Evolutionary conservation across 2,329 filamentous ascomycete species (phyloP), one percentile per base, ranked within the genome.

Genomic region (Nigrospora sphaerica): DNA sequence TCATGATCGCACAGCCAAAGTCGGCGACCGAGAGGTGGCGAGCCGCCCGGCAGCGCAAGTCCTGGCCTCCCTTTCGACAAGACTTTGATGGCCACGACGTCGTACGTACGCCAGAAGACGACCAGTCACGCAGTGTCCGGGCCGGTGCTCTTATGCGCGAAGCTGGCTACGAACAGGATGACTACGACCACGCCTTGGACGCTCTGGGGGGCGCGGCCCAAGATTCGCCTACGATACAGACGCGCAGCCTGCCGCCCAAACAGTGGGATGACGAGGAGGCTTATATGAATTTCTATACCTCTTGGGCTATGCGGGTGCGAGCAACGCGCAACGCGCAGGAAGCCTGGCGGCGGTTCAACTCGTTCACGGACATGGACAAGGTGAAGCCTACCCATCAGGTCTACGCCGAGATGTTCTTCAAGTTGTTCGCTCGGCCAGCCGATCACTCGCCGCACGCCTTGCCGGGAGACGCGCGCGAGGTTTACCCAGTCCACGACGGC

Each of bases 241-340:
- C 71, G 6, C 66, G 73, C 37, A 65, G 64, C 31, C 53, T 71
- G 16, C 48, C 60, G 4, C 66, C 64, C 2, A 61, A 49, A 12
- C 53, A 60, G 17, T 65, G 58, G 62, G 56, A 48, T 3, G 62
- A 54, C 4, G 35, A 51, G 0, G 47, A 51, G 4, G 50, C 62
- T n/a, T 55, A 48, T 16, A 44, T 54, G 54, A 75, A 62, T 56
- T 61, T 65, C 12, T 67, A 59, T 42, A 55, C 56, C 5, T 51
- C 49, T 6, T 85, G 81, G 80, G 76, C 76, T 33, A 74, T 75
- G 48, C 73, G 70, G 28, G 71, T 85, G 36, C 70, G 68, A 50
- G 73, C 80, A 0, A 84, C 81, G 6, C 71, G 81, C 19, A 81
- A 83, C 54, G 66, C 74, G 1, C 70, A 76, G 47, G 81, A 85